Evolutionary conservation across 345 rosid species (phyloP).

Genomic region (Leavenworthia alabamica): DNA sequence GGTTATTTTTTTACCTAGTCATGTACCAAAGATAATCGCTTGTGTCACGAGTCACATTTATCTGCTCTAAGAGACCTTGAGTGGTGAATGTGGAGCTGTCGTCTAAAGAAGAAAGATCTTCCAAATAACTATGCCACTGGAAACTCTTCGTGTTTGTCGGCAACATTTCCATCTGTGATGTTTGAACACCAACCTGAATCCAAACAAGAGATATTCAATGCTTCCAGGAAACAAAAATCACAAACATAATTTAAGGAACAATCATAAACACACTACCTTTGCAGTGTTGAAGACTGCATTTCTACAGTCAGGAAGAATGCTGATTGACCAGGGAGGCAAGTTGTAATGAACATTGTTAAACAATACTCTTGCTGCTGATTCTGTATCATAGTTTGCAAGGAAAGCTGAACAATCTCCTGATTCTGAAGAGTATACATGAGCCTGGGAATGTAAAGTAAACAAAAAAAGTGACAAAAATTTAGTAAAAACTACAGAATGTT

Average conservation of each 20-base stretch:
- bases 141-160: constrained; percentile 48
- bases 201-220: not conserved
- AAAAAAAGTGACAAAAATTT: constrained; percentile 14
- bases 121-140: constrained; percentile 81
- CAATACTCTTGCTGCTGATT: constrained; percentile 70
- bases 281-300: constrained; percentile 95
- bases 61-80: constrained; percentile 80
- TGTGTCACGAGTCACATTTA: constrained; percentile 78
- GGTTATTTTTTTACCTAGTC: constrained; percentile 55
- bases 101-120: constrained; percentile 66
- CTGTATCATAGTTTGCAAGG: constrained; percentile 84
- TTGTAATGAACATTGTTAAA: constrained; percentile 96
- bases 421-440: constrained; percentile 69
- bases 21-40: constrained; percentile 92
- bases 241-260: not conserved
- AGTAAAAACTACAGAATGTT: constrained; percentile 2
- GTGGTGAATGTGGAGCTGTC: constrained; percentile 60
- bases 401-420: constrained; percentile 92
- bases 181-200: constrained; percentile 85
- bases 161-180: constrained; percentile 87
- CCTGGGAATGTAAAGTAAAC: constrained; percentile 39
- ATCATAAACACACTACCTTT: constrained; percentile 45
- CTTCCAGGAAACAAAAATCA: not conserved
- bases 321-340: constrained; percentile 98
- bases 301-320: constrained; percentile 96